Percentiles rank a stretch among this genome's conserved stretches.
Conservation (phyloP, 495 filamentous ascomycete species). For the Lepraria neglecta region DNA sequence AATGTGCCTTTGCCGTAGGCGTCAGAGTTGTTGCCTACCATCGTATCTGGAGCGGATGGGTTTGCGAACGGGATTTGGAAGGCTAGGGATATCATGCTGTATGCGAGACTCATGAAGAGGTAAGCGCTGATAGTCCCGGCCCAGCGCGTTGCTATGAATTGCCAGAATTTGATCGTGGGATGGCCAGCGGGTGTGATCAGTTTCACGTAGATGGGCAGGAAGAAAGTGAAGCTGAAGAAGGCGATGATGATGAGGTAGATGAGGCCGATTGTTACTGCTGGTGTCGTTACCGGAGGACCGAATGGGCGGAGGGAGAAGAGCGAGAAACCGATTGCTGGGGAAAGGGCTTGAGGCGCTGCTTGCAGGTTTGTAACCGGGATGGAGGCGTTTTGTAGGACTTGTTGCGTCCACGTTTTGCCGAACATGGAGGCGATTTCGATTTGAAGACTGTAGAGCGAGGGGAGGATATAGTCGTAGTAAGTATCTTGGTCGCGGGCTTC, state of each 20-base stretch:
- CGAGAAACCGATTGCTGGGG: constrained; percentile 58
- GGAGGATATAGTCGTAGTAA: constrained; percentile 47
- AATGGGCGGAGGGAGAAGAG: constrained; percentile 59
- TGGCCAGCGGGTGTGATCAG: constrained; percentile 47
- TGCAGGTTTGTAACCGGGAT: constrained; percentile 39
- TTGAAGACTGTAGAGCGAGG: constrained; percentile 43
- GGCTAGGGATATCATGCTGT: constrained; percentile 59
- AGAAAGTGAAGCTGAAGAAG: constrained; percentile 67
- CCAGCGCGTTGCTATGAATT: constrained; percentile 58
- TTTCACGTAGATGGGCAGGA: constrained; percentile 59
- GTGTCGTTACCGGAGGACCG: constrained; percentile 47
- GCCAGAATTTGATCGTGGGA: constrained; percentile 53
- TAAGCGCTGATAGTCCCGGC: constrained; percentile 55
- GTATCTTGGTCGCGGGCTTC: constrained; percentile 54
- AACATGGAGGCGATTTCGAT: constrained; percentile 43
- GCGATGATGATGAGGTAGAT: constrained; percentile 70
- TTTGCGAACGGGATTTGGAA: constrained; percentile 59
- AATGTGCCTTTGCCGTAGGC: constrained; percentile 58
- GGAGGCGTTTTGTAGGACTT: constrained; percentile 38
- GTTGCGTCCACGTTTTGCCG: constrained; percentile 47
- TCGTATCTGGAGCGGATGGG: constrained; percentile 37
- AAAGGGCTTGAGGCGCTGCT: constrained; percentile 51
- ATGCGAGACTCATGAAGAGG: constrained; percentile 60
- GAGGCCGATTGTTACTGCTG: constrained; percentile 58
- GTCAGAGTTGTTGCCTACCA: constrained; percentile 44